Percentiles rank a stretch among this genome's conserved stretches.
Evolutionary conservation across 495 filamentous ascomycete species (phyloP).

Genomic region (Articulospora tetracladia): DNA sequence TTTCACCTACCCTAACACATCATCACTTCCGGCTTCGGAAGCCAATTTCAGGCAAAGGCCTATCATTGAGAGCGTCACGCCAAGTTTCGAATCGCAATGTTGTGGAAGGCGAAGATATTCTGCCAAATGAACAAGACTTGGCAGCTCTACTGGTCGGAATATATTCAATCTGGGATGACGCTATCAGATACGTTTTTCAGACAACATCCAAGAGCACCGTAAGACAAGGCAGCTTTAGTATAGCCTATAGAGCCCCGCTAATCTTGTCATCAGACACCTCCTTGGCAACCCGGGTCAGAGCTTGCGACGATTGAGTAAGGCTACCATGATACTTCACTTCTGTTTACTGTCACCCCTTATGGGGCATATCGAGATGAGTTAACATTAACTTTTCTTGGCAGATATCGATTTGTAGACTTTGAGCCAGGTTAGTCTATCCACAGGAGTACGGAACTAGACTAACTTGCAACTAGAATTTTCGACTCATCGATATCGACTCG

Average conservation of each 20-base stretch:
- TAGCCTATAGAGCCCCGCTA: too few species aligned
- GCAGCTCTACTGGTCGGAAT: conserved; percentile 1
- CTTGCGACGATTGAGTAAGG: conserved; percentile 6
- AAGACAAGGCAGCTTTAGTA: too few species aligned
- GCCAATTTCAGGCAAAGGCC: conserved; percentile 2
- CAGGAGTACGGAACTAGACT: not conserved
- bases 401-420: conserved; percentile 10
- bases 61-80: not conserved
- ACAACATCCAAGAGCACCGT: conserved; percentile 1
- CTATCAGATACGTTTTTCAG: conserved; percentile 10
- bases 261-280: not conserved
- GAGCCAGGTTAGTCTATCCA: conserved; percentile 5
- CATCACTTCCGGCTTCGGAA: conserved; percentile 5
- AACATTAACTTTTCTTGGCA: too few species aligned
- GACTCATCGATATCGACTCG: conserved; percentile 7
- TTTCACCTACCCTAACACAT: conserved; percentile 5
- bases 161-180: conserved; percentile 14
- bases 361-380: too few species aligned
- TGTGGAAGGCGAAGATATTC: not conserved
- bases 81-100: not conserved
- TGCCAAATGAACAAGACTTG: not conserved
- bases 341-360: too few species aligned
- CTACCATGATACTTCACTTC: too few species aligned
- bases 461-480: conserved; percentile 2
- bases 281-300: conserved; percentile 10